Evolutionary conservation across 768 basidiomycete species (phyloP).

Genomic region (Guyanaporus albipodus): DNA sequence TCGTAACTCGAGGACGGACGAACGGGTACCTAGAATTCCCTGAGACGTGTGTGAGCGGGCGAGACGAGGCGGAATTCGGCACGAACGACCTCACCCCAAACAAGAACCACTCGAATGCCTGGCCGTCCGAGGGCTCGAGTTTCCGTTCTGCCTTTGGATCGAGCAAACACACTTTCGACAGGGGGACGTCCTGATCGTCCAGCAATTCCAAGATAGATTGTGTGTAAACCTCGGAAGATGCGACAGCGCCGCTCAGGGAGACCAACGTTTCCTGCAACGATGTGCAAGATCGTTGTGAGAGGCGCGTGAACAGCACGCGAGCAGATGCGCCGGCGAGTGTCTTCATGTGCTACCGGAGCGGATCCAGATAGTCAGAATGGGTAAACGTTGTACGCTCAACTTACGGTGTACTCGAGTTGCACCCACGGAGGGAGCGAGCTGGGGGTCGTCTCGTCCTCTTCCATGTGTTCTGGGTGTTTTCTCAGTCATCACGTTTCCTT

Average conservation of each 20-base stretch:
- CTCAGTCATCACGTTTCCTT: conserved; percentile 3
- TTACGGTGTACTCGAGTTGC: conserved; percentile 81
- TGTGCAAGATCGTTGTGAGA: conserved; percentile 65
- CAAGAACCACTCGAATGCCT: conserved; percentile 84
- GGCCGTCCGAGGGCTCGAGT: conserved; percentile 73
- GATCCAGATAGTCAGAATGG: no score
- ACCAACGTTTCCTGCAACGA: conserved; percentile 41
- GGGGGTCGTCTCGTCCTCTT: conserved; percentile 79
- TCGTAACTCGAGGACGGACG: neutral
- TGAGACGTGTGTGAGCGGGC: conserved; percentile 19
- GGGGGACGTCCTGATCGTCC: conserved; percentile 25
- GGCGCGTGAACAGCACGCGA: conserved; percentile 78
- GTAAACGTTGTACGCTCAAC: conserved; percentile 16
- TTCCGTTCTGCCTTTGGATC: conserved; percentile 79
- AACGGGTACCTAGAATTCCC: conserved; percentile 60
- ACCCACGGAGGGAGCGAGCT: conserved; percentile 86
- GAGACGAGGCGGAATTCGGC: neutral
- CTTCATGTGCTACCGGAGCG: conserved; percentile 69
- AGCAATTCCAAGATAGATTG: conserved; percentile 16
- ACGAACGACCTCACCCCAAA: conserved; percentile 65
- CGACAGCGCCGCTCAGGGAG: conserved; percentile 7
- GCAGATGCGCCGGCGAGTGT: conserved; percentile 62
- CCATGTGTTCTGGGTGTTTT: conserved; percentile 74
- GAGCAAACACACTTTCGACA: conserved; percentile 80
- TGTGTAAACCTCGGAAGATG: conserved; percentile 26